A percentile compares a stretch with the other conserved stretches of the same genome.
Conservation (phyloP, 2,329 filamentous ascomycete species). For the Penicillium sp. region DNA sequence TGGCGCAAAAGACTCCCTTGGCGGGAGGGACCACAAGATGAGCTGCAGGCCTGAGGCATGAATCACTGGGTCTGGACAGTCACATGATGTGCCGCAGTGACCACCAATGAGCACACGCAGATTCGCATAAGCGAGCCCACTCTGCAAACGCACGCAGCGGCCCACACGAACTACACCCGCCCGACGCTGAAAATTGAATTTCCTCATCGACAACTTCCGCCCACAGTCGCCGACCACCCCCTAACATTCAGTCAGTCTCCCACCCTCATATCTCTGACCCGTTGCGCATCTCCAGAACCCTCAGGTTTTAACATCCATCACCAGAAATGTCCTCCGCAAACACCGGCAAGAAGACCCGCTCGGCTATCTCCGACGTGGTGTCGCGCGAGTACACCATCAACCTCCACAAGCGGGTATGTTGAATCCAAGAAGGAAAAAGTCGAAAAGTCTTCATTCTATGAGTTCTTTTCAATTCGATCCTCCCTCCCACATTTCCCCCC, state of each 20-base stretch:
- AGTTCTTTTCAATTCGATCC: no score
- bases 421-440: constrained; percentile 14
- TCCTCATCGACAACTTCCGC: constrained; percentile 33
- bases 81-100: fast-evolving
- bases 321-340: constrained; percentile 62
- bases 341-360: constrained; percentile 70
- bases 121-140: constrained; percentile 30
- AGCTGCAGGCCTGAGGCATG: constrained; percentile 2
- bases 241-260: constrained; percentile 28
- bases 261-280: not conserved
- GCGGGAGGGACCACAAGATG: no score
- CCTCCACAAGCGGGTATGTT: constrained; percentile 97
- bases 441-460: no score
- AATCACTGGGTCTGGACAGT: not conserved
- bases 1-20: no score
- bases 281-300: not conserved
- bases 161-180: constrained; percentile 28
- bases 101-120: constrained; percentile 24
- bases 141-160: not conserved
- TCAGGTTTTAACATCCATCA: constrained; percentile 8
- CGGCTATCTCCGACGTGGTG: constrained; percentile 98
- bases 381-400: constrained; percentile 99
- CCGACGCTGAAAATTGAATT: constrained; percentile 26
- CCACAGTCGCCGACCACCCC: constrained; percentile 34
- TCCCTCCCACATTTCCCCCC: not conserved